Evolutionary conservation across 2,329 filamentous ascomycete species (phyloP), one percentile per base, ranked within the genome.

Genomic region (Pseudopyrenochaeta lycopersici): DNA sequence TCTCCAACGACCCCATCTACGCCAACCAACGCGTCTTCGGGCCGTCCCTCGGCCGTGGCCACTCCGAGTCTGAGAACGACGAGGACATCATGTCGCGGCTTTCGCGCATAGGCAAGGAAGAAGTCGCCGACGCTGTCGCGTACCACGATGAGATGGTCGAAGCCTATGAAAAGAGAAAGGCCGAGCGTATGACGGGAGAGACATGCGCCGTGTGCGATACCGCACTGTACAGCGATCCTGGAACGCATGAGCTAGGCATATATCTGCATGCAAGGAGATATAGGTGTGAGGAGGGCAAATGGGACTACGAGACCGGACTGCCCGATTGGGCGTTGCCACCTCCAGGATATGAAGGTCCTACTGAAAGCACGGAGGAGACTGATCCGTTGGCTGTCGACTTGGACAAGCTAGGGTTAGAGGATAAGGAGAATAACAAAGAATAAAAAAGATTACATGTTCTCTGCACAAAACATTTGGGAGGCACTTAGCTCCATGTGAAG

Each of bases 1-100:
- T 99, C 64, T 88, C 92, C 60, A 99, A 99, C 74, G 95, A 99
- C 71, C 95, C 95, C 7, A 98, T 99, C 66, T 99, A 99, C 75
- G 92, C 91, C 67, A 99, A 99, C 72, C 88, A 91, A 71, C 88
- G 88, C 52, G 95, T 99, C 10, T 99, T 96, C 82, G 95, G 95
- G 0, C 81, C 88, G 1, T 84, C 88, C 9, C 85, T 99, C 0
- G 95, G 91, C 14, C 85, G 80, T 43, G 80, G 81, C 12, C 89
- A 94, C 44, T 87, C 85, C 2, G 82, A 82, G 17, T 84, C 84
- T 21, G 89, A 92, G 52, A 87, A 89, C 36, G 95, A 99, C 73
- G 90, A 95, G 55, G 92, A 96, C 71, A 90, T 99, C 64, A 93
- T 99, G 73, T 88, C 88, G 17, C 86, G 92, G 1, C 84, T 99